These are phyloP conservation scores for Silene vulgaris DNA, from an alignment of 179 eudicot species.

Conservation along the genomic window DNA sequence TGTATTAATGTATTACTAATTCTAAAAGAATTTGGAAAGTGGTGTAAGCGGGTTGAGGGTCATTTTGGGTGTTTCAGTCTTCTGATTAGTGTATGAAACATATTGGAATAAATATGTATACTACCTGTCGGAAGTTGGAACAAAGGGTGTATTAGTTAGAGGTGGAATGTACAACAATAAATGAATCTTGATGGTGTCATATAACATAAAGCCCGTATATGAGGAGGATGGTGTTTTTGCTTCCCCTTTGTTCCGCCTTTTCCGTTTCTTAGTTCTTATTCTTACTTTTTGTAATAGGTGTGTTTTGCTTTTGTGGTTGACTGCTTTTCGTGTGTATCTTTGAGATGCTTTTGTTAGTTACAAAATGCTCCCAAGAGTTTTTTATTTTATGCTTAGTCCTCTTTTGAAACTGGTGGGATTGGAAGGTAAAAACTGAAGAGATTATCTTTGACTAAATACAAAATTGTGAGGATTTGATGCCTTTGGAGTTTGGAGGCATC, in stretches of 20 bases:
- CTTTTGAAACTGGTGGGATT: not conserved
- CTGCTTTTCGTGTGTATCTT: slow-evolving; percentile 12
- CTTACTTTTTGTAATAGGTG: not conserved
- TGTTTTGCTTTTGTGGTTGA: slow-evolving; percentile 7
- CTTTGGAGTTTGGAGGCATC: slow-evolving; percentile 10
- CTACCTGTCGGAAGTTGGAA: not conserved
- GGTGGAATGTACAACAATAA: not conserved
- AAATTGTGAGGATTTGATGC: slow-evolving; percentile 17
- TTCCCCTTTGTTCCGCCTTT: not conserved
- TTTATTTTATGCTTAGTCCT: not conserved
- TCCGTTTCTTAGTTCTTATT: not conserved
- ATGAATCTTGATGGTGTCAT: not conserved
- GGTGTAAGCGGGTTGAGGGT: not conserved
- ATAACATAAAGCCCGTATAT: not conserved
- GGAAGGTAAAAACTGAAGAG: not conserved
- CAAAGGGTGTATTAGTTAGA: not conserved
- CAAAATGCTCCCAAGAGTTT: not conserved
- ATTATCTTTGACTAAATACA: not conserved
- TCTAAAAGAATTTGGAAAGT: not conserved
- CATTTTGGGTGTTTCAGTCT: not conserved
- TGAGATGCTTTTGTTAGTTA: slow-evolving; percentile 8
- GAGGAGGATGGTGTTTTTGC: not conserved
- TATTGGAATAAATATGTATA: not conserved
- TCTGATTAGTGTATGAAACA: not conserved
- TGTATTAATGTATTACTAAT: not conserved